These are phyloP conservation scores for Ustilago lituana DNA, from an alignment of 1,284 basidiomycete genomes.

Conservation along the genomic window DNA sequence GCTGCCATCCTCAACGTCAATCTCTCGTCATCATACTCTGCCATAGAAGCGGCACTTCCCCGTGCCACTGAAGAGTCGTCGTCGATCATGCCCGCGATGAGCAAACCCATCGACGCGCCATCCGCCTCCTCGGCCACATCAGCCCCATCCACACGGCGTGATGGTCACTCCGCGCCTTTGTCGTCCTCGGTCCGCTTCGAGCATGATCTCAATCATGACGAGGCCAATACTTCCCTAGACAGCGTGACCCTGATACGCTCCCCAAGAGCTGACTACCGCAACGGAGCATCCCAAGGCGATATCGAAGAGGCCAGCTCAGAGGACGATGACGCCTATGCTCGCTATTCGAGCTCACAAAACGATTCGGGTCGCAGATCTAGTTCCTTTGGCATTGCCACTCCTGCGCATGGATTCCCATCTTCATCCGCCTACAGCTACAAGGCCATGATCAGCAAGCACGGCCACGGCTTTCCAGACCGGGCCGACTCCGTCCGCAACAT, in stretches of 20 bases:
- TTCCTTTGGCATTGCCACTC: conserved; percentile 30
- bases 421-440: conserved; percentile 37
- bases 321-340: conserved; percentile 14
- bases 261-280: no score
- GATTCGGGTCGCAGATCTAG: conserved; percentile 26
- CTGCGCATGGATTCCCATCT: conserved; percentile 30
- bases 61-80: not conserved
- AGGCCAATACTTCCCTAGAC: conserved; percentile 11
- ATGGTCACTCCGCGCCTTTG: conserved; percentile 14
- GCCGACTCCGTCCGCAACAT: conserved; percentile 60
- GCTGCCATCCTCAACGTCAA: not conserved
- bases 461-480: conserved; percentile 50
- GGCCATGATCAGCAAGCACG: conserved; percentile 44
- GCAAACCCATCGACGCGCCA: conserved; percentile 32
- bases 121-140: no score
- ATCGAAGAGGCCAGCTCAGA: conserved; percentile 24
- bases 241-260: conserved; percentile 5
- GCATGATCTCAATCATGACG: not conserved
- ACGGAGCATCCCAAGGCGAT: not conserved
- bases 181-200: conserved; percentile 34
- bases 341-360: conserved; percentile 26
- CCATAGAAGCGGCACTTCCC: not conserved
- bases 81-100: conserved; percentile 5
- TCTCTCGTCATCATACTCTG: not conserved
- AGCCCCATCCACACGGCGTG: not conserved